phyloP scores from a whole-genome alignment of 352 stramenopile species.

The Globisporangium viniferum region DNA sequence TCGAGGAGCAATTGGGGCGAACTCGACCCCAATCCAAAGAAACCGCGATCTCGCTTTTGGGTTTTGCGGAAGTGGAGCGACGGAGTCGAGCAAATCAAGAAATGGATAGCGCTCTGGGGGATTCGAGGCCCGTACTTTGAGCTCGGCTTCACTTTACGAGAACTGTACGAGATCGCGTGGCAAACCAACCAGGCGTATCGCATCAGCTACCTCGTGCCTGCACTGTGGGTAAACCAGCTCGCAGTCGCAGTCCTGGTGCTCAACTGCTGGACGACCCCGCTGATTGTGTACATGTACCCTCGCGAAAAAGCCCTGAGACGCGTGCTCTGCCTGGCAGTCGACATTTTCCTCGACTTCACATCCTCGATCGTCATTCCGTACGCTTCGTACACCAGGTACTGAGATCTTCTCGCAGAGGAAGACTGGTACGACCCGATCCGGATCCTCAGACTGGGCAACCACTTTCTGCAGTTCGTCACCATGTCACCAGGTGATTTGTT shows the following conservation, averaged over 20 bases:
- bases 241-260: not conserved
- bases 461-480: not conserved
- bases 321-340: not conserved
- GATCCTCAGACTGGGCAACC: not conserved
- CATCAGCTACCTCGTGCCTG: conserved; percentile 1
- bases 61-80: not conserved
- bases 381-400: not conserved
- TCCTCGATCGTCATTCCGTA: not conserved
- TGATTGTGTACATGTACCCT: not conserved
- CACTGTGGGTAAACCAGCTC: not conserved
- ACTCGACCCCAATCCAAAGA: not conserved
- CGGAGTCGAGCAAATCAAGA: not conserved
- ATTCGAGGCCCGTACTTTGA: conserved; percentile 1
- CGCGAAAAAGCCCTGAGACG: conserved; percentile 1
- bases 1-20: not conserved
- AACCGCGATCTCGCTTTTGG: not conserved
- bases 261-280: not conserved
- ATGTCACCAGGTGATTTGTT: not conserved
- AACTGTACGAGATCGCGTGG: not conserved
- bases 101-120: not conserved
- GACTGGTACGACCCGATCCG: not conserved
- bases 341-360: not conserved
- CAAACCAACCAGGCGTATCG: not conserved
- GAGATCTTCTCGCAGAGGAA: not conserved
- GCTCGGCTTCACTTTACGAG: not conserved